These are phyloP conservation scores for Apiotrichum sp. DNA, from an alignment of 1,284 basidiomycete species.

Conservation along the genomic window DNA sequence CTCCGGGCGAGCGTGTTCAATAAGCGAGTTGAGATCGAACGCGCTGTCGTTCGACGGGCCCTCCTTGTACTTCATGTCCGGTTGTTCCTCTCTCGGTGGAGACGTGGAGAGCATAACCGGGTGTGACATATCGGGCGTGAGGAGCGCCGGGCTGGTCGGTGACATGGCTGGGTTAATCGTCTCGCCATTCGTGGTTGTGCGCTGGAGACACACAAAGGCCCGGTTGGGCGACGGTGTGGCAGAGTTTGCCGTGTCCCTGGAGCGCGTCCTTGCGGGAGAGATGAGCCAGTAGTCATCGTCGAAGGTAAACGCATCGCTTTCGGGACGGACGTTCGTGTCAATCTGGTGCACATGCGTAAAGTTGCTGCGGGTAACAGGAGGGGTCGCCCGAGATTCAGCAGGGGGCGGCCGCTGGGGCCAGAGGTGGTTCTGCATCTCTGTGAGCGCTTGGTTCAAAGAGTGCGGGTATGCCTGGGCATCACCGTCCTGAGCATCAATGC, in stretches of 20 bases:
- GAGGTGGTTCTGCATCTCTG: neutral
- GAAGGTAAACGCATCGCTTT: constrained; percentile 1
- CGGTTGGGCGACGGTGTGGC: no score
- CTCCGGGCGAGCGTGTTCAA: neutral
- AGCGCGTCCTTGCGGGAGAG: neutral
- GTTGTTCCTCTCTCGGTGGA: neutral
- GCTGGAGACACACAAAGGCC: neutral
- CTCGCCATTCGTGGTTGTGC: no score
- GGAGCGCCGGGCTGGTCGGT: neutral
- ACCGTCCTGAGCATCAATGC: neutral
- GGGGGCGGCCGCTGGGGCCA: neutral
- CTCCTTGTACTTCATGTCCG: neutral
- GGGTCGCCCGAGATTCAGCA: no score
- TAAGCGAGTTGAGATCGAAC: neutral
- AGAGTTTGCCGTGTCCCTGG: neutral
- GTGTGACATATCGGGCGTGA: neutral
- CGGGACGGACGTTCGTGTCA: neutral
- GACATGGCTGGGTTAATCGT: neutral
- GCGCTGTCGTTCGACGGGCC: neutral
- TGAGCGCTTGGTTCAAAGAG: neutral
- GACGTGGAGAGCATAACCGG: neutral
- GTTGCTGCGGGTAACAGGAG: no score
- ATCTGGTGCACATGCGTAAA: no score
- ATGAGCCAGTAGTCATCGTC: constrained; percentile 1
- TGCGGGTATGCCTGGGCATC: neutral